Conservation (phyloP, 805 yeast species). For the Blastobotrys chiropterorum region DNA sequence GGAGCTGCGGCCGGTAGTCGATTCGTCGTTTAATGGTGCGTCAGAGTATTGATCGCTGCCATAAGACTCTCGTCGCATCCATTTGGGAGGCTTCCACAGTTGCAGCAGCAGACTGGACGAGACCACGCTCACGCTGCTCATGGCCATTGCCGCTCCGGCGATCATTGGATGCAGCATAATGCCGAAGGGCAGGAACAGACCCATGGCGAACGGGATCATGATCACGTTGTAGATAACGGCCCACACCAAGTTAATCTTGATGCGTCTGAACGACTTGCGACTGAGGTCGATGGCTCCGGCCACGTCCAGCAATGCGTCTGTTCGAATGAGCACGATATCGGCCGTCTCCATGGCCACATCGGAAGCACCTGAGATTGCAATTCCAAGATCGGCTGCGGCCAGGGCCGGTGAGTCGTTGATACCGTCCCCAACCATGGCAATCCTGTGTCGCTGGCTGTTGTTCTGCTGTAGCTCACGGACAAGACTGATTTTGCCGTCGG, state of each 20-base stretch:
- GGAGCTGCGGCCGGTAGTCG: background rate
- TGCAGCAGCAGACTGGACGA: slow-evolving; percentile 69
- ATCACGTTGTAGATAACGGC: slow-evolving; percentile 77
- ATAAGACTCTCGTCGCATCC: background rate
- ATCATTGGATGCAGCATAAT: slow-evolving; percentile 72
- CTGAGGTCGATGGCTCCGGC: slow-evolving; percentile 61
- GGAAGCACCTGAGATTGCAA: slow-evolving; percentile 88
- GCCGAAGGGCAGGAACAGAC: slow-evolving; percentile 72
- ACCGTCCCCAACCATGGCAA: slow-evolving; percentile 96
- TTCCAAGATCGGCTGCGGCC: slow-evolving; percentile 80
- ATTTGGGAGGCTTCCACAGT: slow-evolving; percentile 37
- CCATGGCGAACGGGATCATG: slow-evolving; percentile 97
- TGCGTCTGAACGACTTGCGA: slow-evolving; percentile 60
- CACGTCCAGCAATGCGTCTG: slow-evolving; percentile 31
- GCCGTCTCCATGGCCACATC: slow-evolving; percentile 98
- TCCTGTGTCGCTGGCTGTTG: slow-evolving; percentile 24
- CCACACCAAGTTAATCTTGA: slow-evolving; percentile 78
- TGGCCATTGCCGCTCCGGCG: slow-evolving; percentile 92
- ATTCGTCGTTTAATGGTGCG: background rate
- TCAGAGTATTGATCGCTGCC: background rate
- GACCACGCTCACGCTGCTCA: slow-evolving; percentile 86
- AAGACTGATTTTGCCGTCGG: slow-evolving; percentile 66
- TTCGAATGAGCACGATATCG: slow-evolving; percentile 63
- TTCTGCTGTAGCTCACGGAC: slow-evolving; percentile 47
- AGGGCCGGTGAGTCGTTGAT: slow-evolving; percentile 97